Percentiles rank a stretch among this genome's conserved stretches.
Conservation (phyloP, 768 basidiomycete species). For the Auricularia cornea region DNA sequence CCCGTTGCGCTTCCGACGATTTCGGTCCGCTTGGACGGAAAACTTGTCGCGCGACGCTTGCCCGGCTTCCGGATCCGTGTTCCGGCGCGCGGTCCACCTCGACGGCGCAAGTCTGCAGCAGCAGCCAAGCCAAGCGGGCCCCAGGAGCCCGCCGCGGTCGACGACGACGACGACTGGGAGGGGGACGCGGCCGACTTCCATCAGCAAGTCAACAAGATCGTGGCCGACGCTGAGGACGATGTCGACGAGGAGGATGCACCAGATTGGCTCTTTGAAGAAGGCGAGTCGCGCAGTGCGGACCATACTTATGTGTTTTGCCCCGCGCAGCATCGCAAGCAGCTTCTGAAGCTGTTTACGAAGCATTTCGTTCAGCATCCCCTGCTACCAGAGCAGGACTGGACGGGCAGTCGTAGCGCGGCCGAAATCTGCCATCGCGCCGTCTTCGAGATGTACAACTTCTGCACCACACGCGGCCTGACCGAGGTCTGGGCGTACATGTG, state of each 20-base stretch:
- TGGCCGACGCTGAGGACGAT: constrained; percentile 2
- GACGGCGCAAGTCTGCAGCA: background rate
- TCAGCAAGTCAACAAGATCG: background rate
- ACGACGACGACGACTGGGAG: background rate
- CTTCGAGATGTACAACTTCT: constrained; percentile 28
- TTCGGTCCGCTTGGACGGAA: constrained; percentile 8
- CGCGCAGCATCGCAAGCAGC: constrained; percentile 16
- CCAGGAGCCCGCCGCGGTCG: background rate
- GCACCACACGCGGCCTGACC: constrained; percentile 17
- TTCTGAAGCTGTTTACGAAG: constrained; percentile 21
- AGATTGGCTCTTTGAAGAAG: constrained; percentile 22
- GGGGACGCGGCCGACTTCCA: background rate
- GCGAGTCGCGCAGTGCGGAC: constrained; percentile 12
- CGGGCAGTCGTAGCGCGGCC: constrained; percentile 8
- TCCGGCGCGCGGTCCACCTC: background rate
- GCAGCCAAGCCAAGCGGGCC: background rate
- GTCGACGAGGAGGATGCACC: constrained; percentile 20
- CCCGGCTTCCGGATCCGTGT: background rate
- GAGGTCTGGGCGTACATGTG: constrained; percentile 32
- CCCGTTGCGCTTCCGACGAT: background rate
- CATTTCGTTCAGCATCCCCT: constrained; percentile 25
- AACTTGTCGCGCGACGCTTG: constrained; percentile 4
- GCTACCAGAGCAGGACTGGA: constrained; percentile 14
- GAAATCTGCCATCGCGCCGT: constrained; percentile 22
- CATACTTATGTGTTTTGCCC: constrained; percentile 22